Conservation (phyloP, 352 stramenopile species). For the Globisporangium radiosum region DNA sequence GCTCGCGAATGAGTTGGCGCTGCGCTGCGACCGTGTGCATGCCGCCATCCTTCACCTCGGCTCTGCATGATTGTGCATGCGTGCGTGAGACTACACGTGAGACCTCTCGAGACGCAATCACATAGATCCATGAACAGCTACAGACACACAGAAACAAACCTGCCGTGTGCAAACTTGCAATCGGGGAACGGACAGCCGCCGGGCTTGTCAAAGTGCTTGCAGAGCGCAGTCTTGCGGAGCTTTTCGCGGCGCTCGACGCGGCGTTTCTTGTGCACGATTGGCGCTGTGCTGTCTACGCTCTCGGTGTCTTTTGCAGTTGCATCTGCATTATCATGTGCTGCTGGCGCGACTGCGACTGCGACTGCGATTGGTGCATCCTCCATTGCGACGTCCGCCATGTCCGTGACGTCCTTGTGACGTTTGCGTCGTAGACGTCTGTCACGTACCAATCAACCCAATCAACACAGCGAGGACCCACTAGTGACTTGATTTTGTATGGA, state of each 20-base stretch:
- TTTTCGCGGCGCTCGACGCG: slow-evolving; percentile 54
- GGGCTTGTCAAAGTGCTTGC: slow-evolving; percentile 83
- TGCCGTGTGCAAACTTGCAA: slow-evolving; percentile 77
- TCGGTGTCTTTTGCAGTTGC: not conserved
- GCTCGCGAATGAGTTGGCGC: slow-evolving; percentile 74
- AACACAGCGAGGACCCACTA: no score
- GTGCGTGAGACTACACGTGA: not conserved
- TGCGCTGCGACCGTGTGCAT: slow-evolving; percentile 60
- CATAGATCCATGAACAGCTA: not conserved
- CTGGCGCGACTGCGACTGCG: not conserved
- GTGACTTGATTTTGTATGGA: no score
- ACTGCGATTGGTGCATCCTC: not conserved
- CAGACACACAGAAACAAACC: slow-evolving; percentile 16
- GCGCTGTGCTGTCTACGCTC: not conserved
- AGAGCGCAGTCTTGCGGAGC: slow-evolving; percentile 73
- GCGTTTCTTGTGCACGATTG: slow-evolving; percentile 45
- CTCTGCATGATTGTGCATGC: slow-evolving; percentile 11
- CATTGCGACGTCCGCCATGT: slow-evolving; percentile 9
- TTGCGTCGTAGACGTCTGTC: no score
- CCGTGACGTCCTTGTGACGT: no score
- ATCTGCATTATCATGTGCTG: not conserved
- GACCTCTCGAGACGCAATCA: not conserved
- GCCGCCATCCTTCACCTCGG: slow-evolving; percentile 49
- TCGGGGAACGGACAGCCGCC: slow-evolving; percentile 77
- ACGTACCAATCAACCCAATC: no score